Evolutionary conservation across 805 yeast species (phyloP), one percentile per base, ranked within the genome.

Genomic region (Monosporozyma servazzii): DNA sequence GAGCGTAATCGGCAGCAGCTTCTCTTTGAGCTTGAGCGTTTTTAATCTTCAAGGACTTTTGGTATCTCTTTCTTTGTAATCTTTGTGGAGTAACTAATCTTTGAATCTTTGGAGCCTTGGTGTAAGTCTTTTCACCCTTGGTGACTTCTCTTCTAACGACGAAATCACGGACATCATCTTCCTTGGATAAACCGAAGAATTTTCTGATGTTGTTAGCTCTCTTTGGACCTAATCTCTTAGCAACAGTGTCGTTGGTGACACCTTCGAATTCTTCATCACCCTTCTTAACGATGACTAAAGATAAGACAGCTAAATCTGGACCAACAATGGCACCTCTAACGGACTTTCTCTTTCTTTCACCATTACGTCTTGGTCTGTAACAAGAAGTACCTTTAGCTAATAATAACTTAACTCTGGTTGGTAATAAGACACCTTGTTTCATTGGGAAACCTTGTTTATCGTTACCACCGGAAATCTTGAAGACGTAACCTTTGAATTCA

Each of bases 391-490:
- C 96, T 79, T 88, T 84, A 67, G 96, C 76, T 73, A 93, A 81
- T 74, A 93, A 83, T 70, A 93, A 84, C 76, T 87, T 89, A 69
- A 93, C 98, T 85, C 99, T 95, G 84, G 95, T 89, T 79, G 99
- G 98, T 82, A 88, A 93, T 84, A 93, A 80, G 64, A 93, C 99
- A 86, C 99, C 99, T 80, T 95, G 99, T 80, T 90, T 93, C 99
- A 95, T 93, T 80, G 99, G 98, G 96, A 93, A 93, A 81, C 99
- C 99, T 82, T 93, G 99, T 81, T 93, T 93, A 82, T 93, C 99
- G 86, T 93, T 93, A 85, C 99, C 99, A 75, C 99, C 99, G 69
- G 97, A 78, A 76, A 93, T 90, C 82, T 86, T 95, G 87, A 93
- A 90, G 73, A 88, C 76, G 89, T 93, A 93, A 72, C 99, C 99